Base-by-base conservation (phyloP, 495 filamentous ascomycete genomes). In the Podospora pseudoanserina region DNA sequence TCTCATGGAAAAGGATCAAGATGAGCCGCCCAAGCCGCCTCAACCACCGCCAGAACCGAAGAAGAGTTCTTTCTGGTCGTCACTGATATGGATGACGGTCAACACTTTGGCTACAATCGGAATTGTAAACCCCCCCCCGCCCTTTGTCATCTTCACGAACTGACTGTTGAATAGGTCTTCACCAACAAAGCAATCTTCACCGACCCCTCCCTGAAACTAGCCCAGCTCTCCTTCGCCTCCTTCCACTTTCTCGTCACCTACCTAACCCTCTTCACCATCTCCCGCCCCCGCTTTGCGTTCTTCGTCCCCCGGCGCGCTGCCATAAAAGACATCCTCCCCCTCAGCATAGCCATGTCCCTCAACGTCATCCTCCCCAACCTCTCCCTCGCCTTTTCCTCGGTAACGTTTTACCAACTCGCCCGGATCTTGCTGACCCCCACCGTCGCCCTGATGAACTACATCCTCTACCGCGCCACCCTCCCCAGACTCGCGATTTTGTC, bases 311-410 rank as follows among this genome's bases (percentile, higher is more conserved):
- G 86, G 57, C 80, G 81, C 60, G 81, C 86, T 57, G 68, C 82
- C 28, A 74, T 90, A 60, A 73, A 78, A 60, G 83, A 87, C 57
- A 89, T 91, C 67, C 80, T 91, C 28, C 90, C 89, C 9, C 79
- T 91, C 6, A 85, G 86, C 20, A 73, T 87, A 54, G 84, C 89
- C 73, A 92, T 91, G 88, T 82, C 85, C 53, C 78, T 89, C 65
- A 91, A 92, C 76, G 88, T 92, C 66, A 87, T 92, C 71, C 81
- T 92, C n/a, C 89, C 88, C 30, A 92, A 92, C 73, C 79, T 91
- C 11, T 90, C 88, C 4, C 81, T 92, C 9, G 88, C 89, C 65
- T 88, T 87, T 72, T 91, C 89, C 20, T 85, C 87, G 58, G 86
- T 92, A 30, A 90, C 89, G 65, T 92, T 91, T 74, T 92, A 92